Percentiles rank a stretch among this genome's conserved stretches.
These are phyloP conservation scores for Schizonepeta tenuifolia DNA, from an alignment of 257 asterid species.

Conservation along the genomic window DNA sequence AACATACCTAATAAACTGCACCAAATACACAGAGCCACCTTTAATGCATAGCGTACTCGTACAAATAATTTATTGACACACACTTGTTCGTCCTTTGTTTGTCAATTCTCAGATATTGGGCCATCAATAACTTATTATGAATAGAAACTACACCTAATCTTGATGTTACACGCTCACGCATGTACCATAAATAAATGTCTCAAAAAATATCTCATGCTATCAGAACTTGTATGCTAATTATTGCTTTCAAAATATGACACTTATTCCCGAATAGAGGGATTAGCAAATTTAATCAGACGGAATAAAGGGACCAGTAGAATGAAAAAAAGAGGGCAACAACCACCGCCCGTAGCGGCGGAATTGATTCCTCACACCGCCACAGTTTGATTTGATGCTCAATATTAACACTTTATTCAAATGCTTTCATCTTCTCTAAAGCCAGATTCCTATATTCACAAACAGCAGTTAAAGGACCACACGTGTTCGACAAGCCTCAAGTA, in stretches of 20 bases:
- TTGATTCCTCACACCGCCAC: conserved; percentile 28
- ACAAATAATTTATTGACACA: neutral
- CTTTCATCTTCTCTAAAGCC: conserved; percentile 3
- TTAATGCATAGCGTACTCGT: neutral
- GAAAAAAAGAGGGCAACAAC: neutral
- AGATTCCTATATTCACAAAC: conserved; percentile 25
- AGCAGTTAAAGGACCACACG: conserved; percentile 28
- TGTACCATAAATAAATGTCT: too few relatives aligned
- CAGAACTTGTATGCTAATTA: too few relatives aligned
- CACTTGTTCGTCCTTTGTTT: neutral
- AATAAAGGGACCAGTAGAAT: neutral
- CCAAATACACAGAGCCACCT: neutral
- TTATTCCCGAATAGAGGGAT: too few relatives aligned
- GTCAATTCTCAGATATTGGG: neutral
- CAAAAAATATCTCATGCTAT: too few relatives aligned
- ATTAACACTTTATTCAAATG: too few relatives aligned
- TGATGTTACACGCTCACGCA: too few relatives aligned
- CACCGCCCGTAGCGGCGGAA: conserved; percentile 18
- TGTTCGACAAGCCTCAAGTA: conserved; percentile 21
- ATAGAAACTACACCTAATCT: too few relatives aligned
- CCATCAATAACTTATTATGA: neutral
- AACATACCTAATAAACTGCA: neutral
- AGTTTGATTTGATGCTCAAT: neutral
- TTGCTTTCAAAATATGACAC: too few relatives aligned
- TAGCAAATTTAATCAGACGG: too few relatives aligned